Conservation (phyloP, 176 grass and related monocot species). For the Phragmites australis region DNA sequence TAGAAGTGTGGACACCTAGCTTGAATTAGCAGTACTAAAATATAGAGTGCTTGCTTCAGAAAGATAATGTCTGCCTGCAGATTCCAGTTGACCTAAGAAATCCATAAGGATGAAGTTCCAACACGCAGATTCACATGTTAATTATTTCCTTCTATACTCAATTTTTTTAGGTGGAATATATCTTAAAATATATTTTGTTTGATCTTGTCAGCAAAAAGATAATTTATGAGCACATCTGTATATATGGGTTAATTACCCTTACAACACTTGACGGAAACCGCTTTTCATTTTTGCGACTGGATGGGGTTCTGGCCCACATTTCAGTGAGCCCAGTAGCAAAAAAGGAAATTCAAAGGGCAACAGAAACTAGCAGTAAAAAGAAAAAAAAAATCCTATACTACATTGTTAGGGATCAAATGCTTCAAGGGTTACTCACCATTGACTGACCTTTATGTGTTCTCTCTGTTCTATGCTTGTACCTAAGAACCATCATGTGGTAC, state of each 20-base stretch:
- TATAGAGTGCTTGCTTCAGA: neutral
- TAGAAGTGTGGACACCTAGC: too few relatives aligned
- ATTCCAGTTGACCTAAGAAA: neutral
- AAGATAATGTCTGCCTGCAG: neutral
- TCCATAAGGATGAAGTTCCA: neutral
- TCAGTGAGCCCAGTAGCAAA: neutral
- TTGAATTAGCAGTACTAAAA: neutral
- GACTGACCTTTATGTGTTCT: neutral
- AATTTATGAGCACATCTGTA: neutral
- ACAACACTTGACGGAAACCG: neutral
- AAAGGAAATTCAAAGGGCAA: neutral
- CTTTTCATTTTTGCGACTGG: neutral
- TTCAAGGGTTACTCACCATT: neutral
- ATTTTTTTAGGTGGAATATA: neutral
- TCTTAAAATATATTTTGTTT: too few relatives aligned
- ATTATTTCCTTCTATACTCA: neutral
- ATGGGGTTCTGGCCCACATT: too few relatives aligned
- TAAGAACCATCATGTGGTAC: conserved; percentile 32
- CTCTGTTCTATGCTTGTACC: conserved; percentile 13
- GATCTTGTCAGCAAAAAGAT: neutral
- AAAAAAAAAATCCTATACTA: neutral
- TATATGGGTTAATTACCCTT: neutral
- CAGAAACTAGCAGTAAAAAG: neutral
- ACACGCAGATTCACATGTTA: neutral
- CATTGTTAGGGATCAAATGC: neutral